Percentiles rank a stretch among this genome's conserved stretches.
Conservation (phyloP, 306 rosid species). For the Cicer chorassanicum region DNA sequence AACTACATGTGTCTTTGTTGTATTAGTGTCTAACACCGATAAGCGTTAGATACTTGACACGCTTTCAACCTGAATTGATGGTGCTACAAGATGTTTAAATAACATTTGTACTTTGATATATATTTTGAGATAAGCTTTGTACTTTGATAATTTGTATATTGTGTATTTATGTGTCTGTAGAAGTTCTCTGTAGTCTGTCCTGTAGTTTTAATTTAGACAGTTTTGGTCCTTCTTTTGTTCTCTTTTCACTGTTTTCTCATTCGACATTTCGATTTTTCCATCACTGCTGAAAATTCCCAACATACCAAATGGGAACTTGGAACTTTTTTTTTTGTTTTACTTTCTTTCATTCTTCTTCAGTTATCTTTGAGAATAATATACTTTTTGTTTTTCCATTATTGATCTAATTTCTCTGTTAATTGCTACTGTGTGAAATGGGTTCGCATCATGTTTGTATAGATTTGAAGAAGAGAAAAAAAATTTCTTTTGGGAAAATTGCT, state of each 20-base stretch:
- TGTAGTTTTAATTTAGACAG: slow-evolving; percentile 31
- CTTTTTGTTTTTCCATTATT: background rate
- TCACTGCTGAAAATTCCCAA: slow-evolving; percentile 27
- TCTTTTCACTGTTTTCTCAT: slow-evolving; percentile 8
- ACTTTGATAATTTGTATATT: slow-evolving; percentile 9
- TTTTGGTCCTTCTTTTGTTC: background rate
- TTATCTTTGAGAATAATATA: background rate
- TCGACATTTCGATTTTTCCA: slow-evolving; percentile 36
- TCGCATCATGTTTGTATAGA: too few relatives aligned
- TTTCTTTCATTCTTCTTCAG: background rate
- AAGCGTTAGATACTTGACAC: too few relatives aligned
- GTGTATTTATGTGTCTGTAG: slow-evolving; percentile 22
- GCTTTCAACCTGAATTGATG: too few relatives aligned
- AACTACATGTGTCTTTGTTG: too few relatives aligned
- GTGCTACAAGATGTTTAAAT: too few relatives aligned
- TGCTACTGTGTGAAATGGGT: too few relatives aligned
- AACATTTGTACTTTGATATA: background rate
- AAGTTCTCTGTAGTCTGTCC: slow-evolving; percentile 36
- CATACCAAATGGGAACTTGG: slow-evolving; percentile 33
- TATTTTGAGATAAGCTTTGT: background rate
- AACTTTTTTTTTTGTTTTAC: background rate
- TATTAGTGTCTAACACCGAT: too few relatives aligned
- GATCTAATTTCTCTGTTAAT: too few relatives aligned
- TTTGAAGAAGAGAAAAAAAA: too few relatives aligned
- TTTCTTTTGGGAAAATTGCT: background rate